Evolutionary conservation across 495 filamentous ascomycete genomes (phyloP), one percentile per base, ranked within the genome.

Genomic region (Cryomyces antarcticus): DNA sequence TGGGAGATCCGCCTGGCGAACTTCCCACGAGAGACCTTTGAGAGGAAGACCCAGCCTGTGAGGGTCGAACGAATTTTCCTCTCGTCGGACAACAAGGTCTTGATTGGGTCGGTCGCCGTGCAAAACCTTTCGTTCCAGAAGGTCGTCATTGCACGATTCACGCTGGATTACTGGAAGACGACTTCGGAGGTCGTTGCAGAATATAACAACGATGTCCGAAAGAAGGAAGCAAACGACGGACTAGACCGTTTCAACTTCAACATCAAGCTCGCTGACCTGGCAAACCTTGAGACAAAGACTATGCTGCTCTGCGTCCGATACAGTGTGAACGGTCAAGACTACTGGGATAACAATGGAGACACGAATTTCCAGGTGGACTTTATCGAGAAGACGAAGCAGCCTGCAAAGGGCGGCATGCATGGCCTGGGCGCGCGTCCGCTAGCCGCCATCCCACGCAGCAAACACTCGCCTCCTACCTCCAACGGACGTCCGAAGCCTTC

Each of bases 101-200:
- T 97, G 50, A 65, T 93, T 44, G 92, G 89, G 9, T 75, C 72
- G 12, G 71, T 92, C 24, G 82, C 77, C 13, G 85, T 88, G 41
- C 77, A 80, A 50, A 97, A 97, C 57, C 60, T 96, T 13, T 73
- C 85, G 0, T 97, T 89, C 62, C 76, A 93, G 37, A 97, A 97
- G 57, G 56, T 64, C 7, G 87, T 97, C 34, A 73, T 79, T 17
- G 85, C 83, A 57, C 74, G 89, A 28, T 97, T 97, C 56, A 96
- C 92, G 0, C 72, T 96, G 43, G 89, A 97, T 59, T 86, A 87
- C 56, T 97, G 89, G 89, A 92, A 88, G 64, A 97, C 89, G 0
- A 87, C 86, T 3, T 97, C 89, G 1, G 89, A 97, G 56, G 80
- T 97, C 4, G 68, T 71, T 35, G 92, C 85, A 6, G 86, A 94